A percentile compares a stretch with the other conserved stretches of the same genome.
phyloP scores from a whole-genome alignment of 192 early-diverging fungal species.

The Linnemannia zychae region DNA sequence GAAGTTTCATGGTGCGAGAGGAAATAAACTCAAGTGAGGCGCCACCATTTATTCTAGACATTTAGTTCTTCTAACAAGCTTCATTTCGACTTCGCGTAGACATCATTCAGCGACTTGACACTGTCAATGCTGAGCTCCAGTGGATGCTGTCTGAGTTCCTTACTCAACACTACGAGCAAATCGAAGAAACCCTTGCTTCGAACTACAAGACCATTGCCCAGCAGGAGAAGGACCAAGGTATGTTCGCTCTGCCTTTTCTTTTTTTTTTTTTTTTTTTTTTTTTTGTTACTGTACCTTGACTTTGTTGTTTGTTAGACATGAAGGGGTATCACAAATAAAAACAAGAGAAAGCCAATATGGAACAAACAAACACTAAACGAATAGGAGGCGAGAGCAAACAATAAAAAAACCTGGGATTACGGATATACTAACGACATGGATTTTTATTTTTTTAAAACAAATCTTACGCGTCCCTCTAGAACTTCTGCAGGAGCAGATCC shows the following conservation, averaged over 20 bases:
- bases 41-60: not conserved
- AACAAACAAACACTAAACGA: too few species aligned
- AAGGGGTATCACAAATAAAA: not conserved
- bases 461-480: not conserved
- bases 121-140: slow-evolving; percentile 33
- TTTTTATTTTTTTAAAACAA: not conserved
- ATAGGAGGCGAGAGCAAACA: too few species aligned
- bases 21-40: not conserved
- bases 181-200: slow-evolving; percentile 11
- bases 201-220: slow-evolving; percentile 8
- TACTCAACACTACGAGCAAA: slow-evolving; percentile 25
- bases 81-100: not conserved
- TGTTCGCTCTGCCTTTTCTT: too few species aligned
- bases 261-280: not conserved
- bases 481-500: slow-evolving; percentile 19
- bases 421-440: not conserved
- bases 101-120: slow-evolving; percentile 21
- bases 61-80: not conserved
- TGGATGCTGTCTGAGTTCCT: slow-evolving; percentile 38
- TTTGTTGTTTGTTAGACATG: not conserved
- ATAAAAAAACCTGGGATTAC: not conserved
- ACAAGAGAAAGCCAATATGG: not conserved
- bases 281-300: too few species aligned
- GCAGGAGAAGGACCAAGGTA: slow-evolving; percentile 35
- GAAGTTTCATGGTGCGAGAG: not conserved